Base-by-base conservation (phyloP, 345 rosid species). In the rapeseed (Brassica napus) region DNA sequence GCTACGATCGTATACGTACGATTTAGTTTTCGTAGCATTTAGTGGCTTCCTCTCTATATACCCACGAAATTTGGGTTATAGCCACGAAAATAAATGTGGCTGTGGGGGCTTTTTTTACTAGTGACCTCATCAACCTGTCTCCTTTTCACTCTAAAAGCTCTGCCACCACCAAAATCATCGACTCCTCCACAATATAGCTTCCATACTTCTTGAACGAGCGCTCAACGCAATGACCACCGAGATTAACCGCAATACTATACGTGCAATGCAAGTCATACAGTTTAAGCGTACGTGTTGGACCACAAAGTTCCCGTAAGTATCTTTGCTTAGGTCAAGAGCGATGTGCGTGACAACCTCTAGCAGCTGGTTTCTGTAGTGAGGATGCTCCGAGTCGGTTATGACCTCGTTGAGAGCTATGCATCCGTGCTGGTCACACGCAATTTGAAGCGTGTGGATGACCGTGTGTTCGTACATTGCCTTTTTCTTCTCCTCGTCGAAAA, bases 191-290 rank as follows among this genome's bases (percentile, higher is more conserved):
- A 8, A 71, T 37, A 28, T 54, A 78, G 60, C 77, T 78, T 55
- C 81, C 81, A 42, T 65, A 6, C 35, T 71, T 78, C 24, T 5
- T 9, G 42, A 71, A 65, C 52, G 77, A 37, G 0, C 71, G 67
- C 0, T 72, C 77, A 1, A 65, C 60, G 4, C n/a, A 71, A 4
- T 65, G 61, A 12, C 72, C 76, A 11, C 18, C 24, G 4, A 78
- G 72, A 0, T 9, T 71, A 37, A 18, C 26, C 4, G 60, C 52
- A 1, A 71, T 30, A 49, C 26, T 39, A 0, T 0, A 3, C 24
- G 47, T 65, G 81, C 16, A 8, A 28, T 18, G 49, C 68, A 47
- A 6, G 59, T 16, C 59, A 15, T 6, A 2, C 12, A 18, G 11
- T 18, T 18, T 18, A 57, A 57, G 61, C 61, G 18, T 18, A 57